Conservation (phyloP, 139 green algal genomes). For the Tetraselmis striata region DNA sequence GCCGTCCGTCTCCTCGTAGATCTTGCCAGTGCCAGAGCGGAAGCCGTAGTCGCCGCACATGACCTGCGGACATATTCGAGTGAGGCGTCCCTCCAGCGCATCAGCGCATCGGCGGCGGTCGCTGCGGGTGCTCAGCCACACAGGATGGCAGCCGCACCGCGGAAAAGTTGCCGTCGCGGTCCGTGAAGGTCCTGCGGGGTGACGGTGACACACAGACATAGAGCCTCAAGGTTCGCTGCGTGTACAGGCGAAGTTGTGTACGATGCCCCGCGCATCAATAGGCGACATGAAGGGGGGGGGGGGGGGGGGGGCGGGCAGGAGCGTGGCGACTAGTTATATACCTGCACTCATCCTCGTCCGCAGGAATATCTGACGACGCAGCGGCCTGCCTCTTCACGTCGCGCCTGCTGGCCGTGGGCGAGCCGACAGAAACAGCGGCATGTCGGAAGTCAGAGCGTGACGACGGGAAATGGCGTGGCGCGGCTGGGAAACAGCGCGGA, state of each 20-base stretch:
- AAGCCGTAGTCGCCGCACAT: conserved; percentile 85
- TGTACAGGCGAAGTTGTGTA: not conserved
- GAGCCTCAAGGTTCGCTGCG: not conserved
- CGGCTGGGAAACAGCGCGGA: too few species aligned
- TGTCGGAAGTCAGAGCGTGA: too few species aligned
- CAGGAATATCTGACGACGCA: not conserved
- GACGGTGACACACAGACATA: not conserved
- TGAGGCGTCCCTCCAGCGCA: not conserved
- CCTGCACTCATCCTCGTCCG: not conserved
- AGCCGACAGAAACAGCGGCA: too few species aligned
- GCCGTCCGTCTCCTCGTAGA: conserved; percentile 78
- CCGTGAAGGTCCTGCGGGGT: not conserved
- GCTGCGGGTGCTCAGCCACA: too few species aligned
- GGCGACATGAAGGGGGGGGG: not conserved
- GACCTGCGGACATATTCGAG: conserved; percentile 28
- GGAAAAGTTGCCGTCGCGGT: not conserved
- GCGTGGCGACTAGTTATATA: not conserved
- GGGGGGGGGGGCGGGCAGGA: too few species aligned
- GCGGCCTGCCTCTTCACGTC: not conserved
- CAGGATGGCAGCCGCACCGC: too few species aligned
- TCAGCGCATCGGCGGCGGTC: not conserved
- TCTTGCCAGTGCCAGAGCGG: conserved; percentile 58
- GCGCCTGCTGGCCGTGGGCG: too few species aligned
- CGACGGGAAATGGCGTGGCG: too few species aligned
- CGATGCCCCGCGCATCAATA: too few species aligned